phyloP scores from a whole-genome alignment of 495 filamentous ascomycete species.

The Penicillium atrosanguineum region DNA sequence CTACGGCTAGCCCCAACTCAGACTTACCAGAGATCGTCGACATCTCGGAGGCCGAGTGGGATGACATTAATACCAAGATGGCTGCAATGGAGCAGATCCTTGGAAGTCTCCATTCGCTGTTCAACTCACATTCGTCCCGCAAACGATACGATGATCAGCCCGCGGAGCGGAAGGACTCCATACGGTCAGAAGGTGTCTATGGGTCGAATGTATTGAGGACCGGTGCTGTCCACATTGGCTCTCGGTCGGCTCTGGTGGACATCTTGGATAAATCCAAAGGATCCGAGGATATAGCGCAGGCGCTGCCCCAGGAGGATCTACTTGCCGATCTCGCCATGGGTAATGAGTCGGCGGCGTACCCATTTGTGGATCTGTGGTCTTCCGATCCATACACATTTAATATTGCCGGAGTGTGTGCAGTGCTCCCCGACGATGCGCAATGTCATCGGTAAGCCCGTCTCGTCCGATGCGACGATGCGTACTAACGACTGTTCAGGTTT shows the following conservation, averaged over 20 bases:
- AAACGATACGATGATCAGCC: slow-evolving; percentile 19
- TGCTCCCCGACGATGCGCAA: slow-evolving; percentile 63
- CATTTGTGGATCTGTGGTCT: slow-evolving; percentile 66
- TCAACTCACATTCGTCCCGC: slow-evolving; percentile 31
- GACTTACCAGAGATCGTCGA: slow-evolving; percentile 34
- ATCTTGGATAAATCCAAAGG: slow-evolving; percentile 42
- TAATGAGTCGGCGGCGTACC: slow-evolving; percentile 75
- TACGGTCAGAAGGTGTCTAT: slow-evolving; percentile 45
- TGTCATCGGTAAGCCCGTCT: slow-evolving; percentile 51
- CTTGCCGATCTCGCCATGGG: slow-evolving; percentile 78
- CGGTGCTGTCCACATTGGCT: slow-evolving; percentile 56
- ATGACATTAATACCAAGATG: slow-evolving; percentile 46
- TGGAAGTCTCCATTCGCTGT: slow-evolving; percentile 36
- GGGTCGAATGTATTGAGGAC: slow-evolving; percentile 41
- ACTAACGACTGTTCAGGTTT: slow-evolving; percentile 44
- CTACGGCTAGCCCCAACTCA: slow-evolving; percentile 6
- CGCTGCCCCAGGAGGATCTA: slow-evolving; percentile 73
- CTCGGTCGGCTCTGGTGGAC: slow-evolving; percentile 53
- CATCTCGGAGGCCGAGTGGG: slow-evolving; percentile 44
- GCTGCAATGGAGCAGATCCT: slow-evolving; percentile 44
- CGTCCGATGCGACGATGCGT: neutral
- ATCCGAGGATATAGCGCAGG: slow-evolving; percentile 42
- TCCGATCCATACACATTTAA: slow-evolving; percentile 66
- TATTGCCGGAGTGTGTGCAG: slow-evolving; percentile 64
- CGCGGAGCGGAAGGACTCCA: slow-evolving; percentile 17